phyloP scores from a whole-genome alignment of 192 early-diverging fungal species.

The Martensiomyces pterosporus region DNA sequence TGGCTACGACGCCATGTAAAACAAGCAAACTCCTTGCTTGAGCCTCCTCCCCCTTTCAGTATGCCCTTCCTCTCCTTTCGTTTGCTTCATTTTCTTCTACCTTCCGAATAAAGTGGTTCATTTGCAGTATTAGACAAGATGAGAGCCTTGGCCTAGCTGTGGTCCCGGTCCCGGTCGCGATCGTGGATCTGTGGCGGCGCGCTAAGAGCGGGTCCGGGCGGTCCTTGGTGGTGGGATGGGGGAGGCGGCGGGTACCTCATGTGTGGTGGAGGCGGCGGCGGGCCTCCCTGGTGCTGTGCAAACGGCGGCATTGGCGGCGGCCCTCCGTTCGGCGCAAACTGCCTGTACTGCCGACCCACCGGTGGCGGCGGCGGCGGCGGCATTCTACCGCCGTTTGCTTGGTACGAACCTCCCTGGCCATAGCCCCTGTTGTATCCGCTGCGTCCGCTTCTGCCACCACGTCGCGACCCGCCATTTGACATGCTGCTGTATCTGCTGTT shows the following conservation, averaged over 20 bases:
- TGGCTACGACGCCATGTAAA: slow-evolving; percentile 55
- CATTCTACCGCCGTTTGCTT: slow-evolving; percentile 1
- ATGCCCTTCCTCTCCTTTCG: background rate
- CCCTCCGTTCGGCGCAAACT: no score
- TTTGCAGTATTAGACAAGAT: background rate
- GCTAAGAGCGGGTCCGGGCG: slow-evolving; percentile 8
- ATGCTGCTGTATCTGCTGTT: background rate
- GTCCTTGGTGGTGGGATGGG: background rate
- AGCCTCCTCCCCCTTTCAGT: slow-evolving; percentile 8
- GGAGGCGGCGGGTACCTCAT: slow-evolving; percentile 15
- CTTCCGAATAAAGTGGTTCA: background rate
- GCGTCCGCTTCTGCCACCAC: slow-evolving; percentile 1
- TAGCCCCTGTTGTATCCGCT: no score
- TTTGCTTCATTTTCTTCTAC: slow-evolving; percentile 1
- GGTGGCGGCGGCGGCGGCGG: no score
- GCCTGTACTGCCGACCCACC: no score
- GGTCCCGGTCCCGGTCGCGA: slow-evolving; percentile 6
- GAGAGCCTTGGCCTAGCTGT: background rate
- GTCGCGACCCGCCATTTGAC: background rate
- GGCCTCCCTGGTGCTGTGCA: background rate
- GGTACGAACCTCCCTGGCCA: no score
- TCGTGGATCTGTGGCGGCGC: slow-evolving; percentile 23
- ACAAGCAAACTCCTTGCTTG: background rate
- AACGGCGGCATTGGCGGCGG: no score
- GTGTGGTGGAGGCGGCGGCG: slow-evolving; percentile 9